Conservation (phyloP, 2,329 filamentous ascomycete species). For the Clarireedia homoeocarpa region DNA sequence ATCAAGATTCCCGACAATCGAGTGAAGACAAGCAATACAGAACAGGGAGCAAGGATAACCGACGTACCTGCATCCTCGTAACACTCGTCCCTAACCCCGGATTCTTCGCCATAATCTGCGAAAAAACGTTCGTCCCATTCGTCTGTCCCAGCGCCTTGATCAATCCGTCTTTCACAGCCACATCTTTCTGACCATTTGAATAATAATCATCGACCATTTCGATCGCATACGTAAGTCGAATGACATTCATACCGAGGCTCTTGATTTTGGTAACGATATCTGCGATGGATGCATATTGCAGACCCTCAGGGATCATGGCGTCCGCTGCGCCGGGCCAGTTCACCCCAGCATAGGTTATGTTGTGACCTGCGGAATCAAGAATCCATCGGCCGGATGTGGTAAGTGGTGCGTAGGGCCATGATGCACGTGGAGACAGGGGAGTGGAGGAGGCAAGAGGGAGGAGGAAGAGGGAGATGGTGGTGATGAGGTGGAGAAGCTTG, state of each 20-base stretch:
- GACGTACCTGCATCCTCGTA: conserved; percentile 39
- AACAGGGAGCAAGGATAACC: background rate
- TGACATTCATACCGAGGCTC: conserved; percentile 52
- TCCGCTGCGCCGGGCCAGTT: conserved; percentile 57
- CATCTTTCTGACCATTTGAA: conserved; percentile 27
- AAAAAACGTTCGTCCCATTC: conserved; percentile 45
- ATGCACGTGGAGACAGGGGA: background rate
- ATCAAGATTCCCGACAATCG: background rate
- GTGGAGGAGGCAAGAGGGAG: background rate
- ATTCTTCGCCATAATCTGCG: conserved; percentile 47
- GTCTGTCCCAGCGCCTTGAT: conserved; percentile 38
- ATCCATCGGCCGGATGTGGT: conserved; percentile 14
- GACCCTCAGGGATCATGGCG: conserved; percentile 57
- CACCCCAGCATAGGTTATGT: conserved; percentile 44
- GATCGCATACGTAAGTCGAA: conserved; percentile 55
- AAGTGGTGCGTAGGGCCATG: conserved; percentile 6
- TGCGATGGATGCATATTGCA: conserved; percentile 52
- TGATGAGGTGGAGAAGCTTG: background rate
- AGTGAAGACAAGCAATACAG: background rate
- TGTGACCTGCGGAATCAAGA: conserved; percentile 27
- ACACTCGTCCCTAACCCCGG: conserved; percentile 46
- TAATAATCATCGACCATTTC: conserved; percentile 56
- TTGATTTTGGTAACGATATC: conserved; percentile 46
- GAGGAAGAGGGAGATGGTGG: background rate
- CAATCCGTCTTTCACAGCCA: conserved; percentile 28